Base-by-base conservation (phyloP, 2,329 filamentous ascomycete species). In the Albifimbria verrucaria region DNA sequence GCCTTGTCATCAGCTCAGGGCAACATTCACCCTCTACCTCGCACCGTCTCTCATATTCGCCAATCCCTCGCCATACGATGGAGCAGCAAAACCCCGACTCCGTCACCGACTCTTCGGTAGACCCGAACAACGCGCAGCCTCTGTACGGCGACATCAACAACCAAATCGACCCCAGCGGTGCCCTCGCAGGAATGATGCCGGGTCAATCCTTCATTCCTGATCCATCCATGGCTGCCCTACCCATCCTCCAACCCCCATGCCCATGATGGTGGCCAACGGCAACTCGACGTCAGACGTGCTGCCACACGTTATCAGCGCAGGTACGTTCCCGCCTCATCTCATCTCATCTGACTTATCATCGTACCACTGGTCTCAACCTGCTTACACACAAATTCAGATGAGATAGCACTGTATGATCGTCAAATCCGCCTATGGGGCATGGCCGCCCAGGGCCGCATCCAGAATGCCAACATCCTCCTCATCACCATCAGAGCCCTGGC, bases 371-470 rank as follows among this genome's bases (percentile, higher is more conserved):
- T 15, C 17, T 39, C 52, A 49, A 23, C 21, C 21, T n/a, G n/a
- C n/a, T n/a, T n/a, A n/a, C n/a, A n/a, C n/a, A n/a, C n/a, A n/a
- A 42, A 12, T 22, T 12, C 57, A 90, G 94, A 97, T 72, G 94
- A 99, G 68, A 96, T 97, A 65, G 94, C 93, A 15, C 85, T 97
- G 6, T 99, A 99, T 69, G 94, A 99, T 73, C 87, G 94, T 48
- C 94, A 99, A 70, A 97, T 99, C 65, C 88, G 94, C 51, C 85
- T 99, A 25, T 99, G 94, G 94, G 94, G 94, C 43, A 90, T 97
- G 66, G 87, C 94, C 64, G 94, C 94, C 7, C 94, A 99, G 71
- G 89, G 96, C 68, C 91, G 89, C 67, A 92, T 99, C 53, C 90
- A 93, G 62, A 89, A 83, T 54, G 91, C 94, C 54, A 92, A 92